phyloP scores from a whole-genome alignment of 2,329 filamentous ascomycete species.

The Colletotrichum sp. region DNA sequence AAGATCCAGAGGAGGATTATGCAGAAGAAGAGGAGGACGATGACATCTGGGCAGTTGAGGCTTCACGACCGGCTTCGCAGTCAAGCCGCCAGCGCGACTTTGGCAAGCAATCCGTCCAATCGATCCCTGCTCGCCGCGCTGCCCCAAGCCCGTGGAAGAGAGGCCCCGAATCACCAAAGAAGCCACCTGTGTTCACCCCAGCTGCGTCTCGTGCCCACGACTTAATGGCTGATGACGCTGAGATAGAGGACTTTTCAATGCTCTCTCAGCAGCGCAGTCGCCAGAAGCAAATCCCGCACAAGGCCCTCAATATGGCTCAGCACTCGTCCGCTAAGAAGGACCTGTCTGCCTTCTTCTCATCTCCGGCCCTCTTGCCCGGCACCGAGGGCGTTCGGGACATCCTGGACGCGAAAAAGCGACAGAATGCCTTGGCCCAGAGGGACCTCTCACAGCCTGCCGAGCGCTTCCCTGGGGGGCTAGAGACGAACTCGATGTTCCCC shows the following conservation, averaged over 20 bases:
- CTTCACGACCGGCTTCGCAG: constrained; percentile 41
- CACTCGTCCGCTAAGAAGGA: constrained; percentile 32
- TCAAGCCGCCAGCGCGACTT: constrained; percentile 31
- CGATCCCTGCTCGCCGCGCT: constrained; percentile 21
- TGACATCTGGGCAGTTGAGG: constrained; percentile 64
- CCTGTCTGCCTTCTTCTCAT: constrained; percentile 63
- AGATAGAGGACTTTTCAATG: constrained; percentile 49
- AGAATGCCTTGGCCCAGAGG: not conserved
- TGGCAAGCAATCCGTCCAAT: constrained; percentile 27
- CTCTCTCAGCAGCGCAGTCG: constrained; percentile 35
- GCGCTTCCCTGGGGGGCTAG: constrained; percentile 25
- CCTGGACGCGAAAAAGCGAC: constrained; percentile 13
- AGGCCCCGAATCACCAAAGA: constrained; percentile 6
- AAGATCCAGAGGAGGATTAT: constrained; percentile 3
- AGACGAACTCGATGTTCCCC: constrained; percentile 47
- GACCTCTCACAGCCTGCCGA: constrained; percentile 4
- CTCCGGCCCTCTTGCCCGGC: constrained; percentile 48
- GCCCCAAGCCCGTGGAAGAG: constrained; percentile 46
- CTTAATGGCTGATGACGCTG: constrained; percentile 14
- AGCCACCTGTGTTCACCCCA: constrained; percentile 24
- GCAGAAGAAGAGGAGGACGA: constrained; percentile 47
- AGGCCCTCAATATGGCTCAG: not conserved
- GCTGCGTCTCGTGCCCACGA: not conserved
- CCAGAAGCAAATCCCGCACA: constrained; percentile 5
- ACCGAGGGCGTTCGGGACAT: constrained; percentile 21